Base-by-base conservation (phyloP, 768 basidiomycete genomes). In the Mycena chlorophos region DNA sequence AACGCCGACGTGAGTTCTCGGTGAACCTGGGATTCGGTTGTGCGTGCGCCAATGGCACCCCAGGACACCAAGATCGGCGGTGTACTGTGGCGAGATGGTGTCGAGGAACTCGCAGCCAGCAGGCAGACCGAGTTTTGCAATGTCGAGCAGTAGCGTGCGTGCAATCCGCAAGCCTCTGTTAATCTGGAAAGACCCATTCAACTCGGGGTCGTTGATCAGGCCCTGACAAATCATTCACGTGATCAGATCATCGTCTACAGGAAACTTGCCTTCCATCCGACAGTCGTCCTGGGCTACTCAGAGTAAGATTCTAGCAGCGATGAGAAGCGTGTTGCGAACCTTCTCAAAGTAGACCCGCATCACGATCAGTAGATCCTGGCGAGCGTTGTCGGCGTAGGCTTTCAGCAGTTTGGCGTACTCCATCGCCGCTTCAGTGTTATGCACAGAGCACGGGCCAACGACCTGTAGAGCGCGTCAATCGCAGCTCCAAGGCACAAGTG, bases 321-420 rank as follows among this genome's bases (percentile, higher is more conserved):
- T n/a, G n/a, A n/a, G n/a, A n/a, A n/a, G n/a, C n/a, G n/a, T n/a
- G n/a, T n/a, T n/a, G n/a, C n/a, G n/a, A n/a, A n/a, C n/a, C n/a
- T 98, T 98, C 66, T 98, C 96, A 67, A 98, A 99, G 78, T 99
- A 98, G 63, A 98, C 94, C 25, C 94, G 88, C 96, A 98, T 98
- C 63, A 98, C 79, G 65, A 99, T 97, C 71, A 89, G 81, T 28
- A 99, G 80, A 63, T 98, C 97, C 12, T 91, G 87, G 66, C 84
- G 85, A 42, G 89, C 85, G 12, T 72, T 71, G 31, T 94, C 87
- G 5, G 94, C 90, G 66, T 98, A 98, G 31, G 75, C 81, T 55
- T 80, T 82, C 42, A 98, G 79, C 48, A 87, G 78, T 51, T 80
- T 81, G 26, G 94, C 96, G 67, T 98, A 97, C 66, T 91, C 91